Percentiles rank a stretch among this genome's conserved stretches.
These are phyloP conservation scores for Taphrina confusa DNA, from an alignment of 1,139 yeast genomes.

Conservation along the genomic window DNA sequence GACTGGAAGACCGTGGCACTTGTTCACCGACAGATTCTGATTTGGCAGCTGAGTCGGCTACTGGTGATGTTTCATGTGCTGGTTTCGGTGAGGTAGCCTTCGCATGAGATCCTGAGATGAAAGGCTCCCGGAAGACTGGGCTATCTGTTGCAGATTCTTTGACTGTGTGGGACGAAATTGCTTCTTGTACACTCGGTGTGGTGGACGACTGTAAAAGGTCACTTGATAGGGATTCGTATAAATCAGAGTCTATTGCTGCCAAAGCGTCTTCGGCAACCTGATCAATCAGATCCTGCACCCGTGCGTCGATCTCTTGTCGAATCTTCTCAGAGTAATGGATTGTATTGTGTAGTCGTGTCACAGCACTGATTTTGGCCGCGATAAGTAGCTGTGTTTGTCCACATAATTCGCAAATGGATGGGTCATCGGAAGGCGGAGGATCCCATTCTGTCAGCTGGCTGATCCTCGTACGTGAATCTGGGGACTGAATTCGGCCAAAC, in stretches of 20 bases:
- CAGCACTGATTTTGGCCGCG: conserved; percentile 67
- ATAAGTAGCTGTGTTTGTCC: conserved; percentile 69
- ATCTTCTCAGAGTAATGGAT: conserved; percentile 77
- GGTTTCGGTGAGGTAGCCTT: not conserved
- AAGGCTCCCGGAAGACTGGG: not conserved
- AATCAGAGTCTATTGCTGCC: conserved; percentile 1
- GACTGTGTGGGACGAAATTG: too few species aligned
- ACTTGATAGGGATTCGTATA: not conserved
- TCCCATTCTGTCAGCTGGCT: conserved; percentile 59
- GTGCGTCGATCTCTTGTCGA: conserved; percentile 74
- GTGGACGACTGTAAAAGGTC: not conserved
- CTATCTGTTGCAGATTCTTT: too few species aligned
- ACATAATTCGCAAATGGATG: conserved; percentile 49
- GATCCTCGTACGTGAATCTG: conserved; percentile 70
- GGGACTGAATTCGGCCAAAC: conserved; percentile 41
- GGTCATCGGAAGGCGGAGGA: conserved; percentile 57
- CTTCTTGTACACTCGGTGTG: not conserved
- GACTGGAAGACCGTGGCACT: conserved; percentile 20
- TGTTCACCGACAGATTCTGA: not conserved
- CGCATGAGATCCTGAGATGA: not conserved
- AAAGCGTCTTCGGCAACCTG: conserved; percentile 54
- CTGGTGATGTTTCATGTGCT: not conserved
- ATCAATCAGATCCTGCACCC: conserved; percentile 66
- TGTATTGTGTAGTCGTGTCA: conserved; percentile 74
- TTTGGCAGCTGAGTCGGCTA: not conserved